Evolutionary conservation across 2,329 filamentous ascomycete species (phyloP).

Genomic region (Colletotrichum cereale): DNA sequence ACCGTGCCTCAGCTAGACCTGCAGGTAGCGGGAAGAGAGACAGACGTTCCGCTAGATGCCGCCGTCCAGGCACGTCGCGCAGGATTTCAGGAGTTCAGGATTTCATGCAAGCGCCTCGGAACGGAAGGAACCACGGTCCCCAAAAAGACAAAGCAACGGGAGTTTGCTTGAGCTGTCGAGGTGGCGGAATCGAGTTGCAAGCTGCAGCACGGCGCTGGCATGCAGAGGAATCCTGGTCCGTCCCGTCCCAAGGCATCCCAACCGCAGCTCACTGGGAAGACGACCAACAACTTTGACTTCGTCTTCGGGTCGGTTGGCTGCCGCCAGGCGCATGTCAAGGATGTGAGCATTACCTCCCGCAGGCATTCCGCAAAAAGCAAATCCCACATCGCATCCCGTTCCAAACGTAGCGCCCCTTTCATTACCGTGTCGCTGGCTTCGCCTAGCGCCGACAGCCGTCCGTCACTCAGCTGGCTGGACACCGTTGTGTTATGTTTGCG

Average conservation of each 20-base stretch:
- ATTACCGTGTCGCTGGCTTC: conserved; percentile 2
- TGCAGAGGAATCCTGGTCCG: conserved; percentile 4
- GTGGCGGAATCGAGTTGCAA: background rate
- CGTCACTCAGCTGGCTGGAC: background rate
- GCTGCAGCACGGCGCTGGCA: background rate
- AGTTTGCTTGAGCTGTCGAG: background rate
- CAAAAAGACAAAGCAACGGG: background rate
- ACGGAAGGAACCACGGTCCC: background rate
- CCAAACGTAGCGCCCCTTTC: conserved; percentile 16
- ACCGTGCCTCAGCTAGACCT: conserved; percentile 20
- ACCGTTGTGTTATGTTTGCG: conserved; percentile 4
- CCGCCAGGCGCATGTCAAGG: background rate
- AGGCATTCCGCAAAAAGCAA: conserved; percentile 12
- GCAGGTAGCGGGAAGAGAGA: conserved; percentile 10
- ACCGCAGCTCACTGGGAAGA: conserved; percentile 2
- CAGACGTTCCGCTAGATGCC: conserved; percentile 10
- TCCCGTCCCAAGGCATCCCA: conserved; percentile 13
- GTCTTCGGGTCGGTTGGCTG: background rate
- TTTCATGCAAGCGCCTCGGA: background rate
- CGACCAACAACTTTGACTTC: background rate
- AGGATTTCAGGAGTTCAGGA: background rate
- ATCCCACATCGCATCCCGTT: conserved; percentile 1
- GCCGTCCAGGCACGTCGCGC: conserved; percentile 11
- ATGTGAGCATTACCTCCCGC: background rate
- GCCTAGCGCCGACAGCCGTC: background rate